phyloP scores from a whole-genome alignment of 495 filamentous ascomycete genomes.

The Penicillium psychrofluorescens region DNA sequence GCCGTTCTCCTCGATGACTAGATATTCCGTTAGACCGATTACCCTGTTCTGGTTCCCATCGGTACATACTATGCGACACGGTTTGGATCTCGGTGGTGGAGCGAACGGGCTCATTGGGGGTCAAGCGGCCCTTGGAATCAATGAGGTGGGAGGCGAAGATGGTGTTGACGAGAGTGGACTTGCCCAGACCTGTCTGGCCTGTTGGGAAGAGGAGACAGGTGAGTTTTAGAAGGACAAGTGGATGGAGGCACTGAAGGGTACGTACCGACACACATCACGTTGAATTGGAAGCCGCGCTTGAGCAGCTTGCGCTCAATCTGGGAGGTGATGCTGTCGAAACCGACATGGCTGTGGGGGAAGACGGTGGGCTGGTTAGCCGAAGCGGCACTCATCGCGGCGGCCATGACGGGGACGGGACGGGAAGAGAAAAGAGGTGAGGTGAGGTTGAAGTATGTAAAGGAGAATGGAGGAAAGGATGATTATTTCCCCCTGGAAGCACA shows the following conservation, averaged over 20 bases:
- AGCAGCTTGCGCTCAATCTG: slow-evolving; percentile 99
- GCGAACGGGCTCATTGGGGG: slow-evolving; percentile 86
- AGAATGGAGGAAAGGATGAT: neutral
- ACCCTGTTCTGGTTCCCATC: slow-evolving; percentile 7
- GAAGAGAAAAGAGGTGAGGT: neutral
- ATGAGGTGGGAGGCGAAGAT: slow-evolving; percentile 99
- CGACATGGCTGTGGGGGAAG: slow-evolving; percentile 93
- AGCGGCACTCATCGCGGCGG: slow-evolving; percentile 42
- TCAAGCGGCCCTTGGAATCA: slow-evolving; percentile 91
- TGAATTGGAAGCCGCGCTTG: slow-evolving; percentile 99
- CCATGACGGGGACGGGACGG: slow-evolving; percentile 37
- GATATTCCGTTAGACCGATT: slow-evolving; percentile 10
- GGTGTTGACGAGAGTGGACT: slow-evolving; percentile 98
- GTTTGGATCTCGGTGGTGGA: slow-evolving; percentile 97
- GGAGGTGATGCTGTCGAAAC: slow-evolving; percentile 97
- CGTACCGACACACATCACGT: slow-evolving; percentile 99
- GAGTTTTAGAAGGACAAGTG: neutral
- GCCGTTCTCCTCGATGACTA: slow-evolving; percentile 94
- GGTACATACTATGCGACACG: slow-evolving; percentile 72
- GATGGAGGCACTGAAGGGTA: slow-evolving; percentile 8
- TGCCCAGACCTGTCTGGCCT: slow-evolving; percentile 98
- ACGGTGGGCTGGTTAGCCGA: slow-evolving; percentile 50
- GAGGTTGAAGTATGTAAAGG: too few relatives aligned
- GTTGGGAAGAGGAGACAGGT: neutral
- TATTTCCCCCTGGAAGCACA: slow-evolving; percentile 20